Conservation (phyloP, 148 eudicot genomes). For the Cornus controversa region DNA sequence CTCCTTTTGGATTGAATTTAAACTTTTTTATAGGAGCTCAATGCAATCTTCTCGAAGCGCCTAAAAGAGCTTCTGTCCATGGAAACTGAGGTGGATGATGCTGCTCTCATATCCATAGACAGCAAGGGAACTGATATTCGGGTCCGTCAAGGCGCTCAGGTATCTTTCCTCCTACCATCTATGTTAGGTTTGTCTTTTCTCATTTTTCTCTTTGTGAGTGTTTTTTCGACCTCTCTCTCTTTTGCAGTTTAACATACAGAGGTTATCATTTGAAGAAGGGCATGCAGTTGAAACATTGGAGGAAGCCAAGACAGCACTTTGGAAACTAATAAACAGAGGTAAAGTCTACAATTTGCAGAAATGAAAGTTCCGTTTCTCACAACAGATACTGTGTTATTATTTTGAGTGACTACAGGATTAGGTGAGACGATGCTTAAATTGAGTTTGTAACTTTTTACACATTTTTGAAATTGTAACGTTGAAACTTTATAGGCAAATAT, state of each 20-base stretch:
- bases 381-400: background rate
- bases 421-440: background rate
- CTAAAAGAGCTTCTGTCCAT: conserved; percentile 72
- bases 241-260: conserved; percentile 84
- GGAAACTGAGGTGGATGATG: conserved; percentile 90
- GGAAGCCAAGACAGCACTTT: conserved; percentile 82
- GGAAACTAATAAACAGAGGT: conserved; percentile 65
- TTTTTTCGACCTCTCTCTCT: background rate
- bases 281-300: conserved; percentile 79
- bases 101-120: conserved; percentile 91
- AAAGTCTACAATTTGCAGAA: conserved; percentile 58
- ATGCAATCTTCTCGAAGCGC: conserved; percentile 88
- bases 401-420: background rate
- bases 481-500: background rate
- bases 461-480: background rate
- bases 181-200: background rate
- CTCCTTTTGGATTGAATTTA: background rate
- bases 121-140: conserved; percentile 93
- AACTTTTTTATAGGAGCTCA: conserved; percentile 60
- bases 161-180: conserved; percentile 10
- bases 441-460: background rate
- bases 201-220: background rate
- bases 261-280: conserved; percentile 83
- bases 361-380: conserved; percentile 16
- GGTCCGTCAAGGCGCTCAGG: conserved; percentile 99